Percentiles rank a stretch among this genome's conserved stretches.
These are phyloP conservation scores for Cladophialophora immunda DNA, from an alignment of 2,329 filamentous ascomycete genomes.

Conservation along the genomic window DNA sequence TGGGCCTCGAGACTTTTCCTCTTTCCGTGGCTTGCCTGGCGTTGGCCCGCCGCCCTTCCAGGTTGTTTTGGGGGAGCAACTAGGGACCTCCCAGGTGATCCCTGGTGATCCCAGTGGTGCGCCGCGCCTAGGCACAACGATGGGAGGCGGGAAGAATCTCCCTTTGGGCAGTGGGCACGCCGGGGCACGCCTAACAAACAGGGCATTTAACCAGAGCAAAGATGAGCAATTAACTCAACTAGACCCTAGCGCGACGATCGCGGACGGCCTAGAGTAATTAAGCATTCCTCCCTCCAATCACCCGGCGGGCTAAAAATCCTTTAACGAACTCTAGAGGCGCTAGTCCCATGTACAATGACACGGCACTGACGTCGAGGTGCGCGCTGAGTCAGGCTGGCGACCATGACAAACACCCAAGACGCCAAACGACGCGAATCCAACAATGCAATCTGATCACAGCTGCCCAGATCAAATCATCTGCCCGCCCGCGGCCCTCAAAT, in stretches of 20 bases:
- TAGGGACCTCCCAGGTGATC: background rate
- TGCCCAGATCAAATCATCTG: slow-evolving; percentile 3
- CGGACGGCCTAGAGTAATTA: background rate
- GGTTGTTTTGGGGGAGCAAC: background rate
- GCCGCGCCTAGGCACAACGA: background rate
- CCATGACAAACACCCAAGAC: slow-evolving; percentile 4
- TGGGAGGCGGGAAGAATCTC: background rate
- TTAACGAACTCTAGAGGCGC: background rate
- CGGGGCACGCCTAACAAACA: background rate
- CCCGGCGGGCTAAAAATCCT: background rate
- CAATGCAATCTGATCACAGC: slow-evolving; percentile 1
- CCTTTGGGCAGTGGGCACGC: too few species aligned
- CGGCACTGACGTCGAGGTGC: background rate
- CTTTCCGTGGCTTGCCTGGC: background rate
- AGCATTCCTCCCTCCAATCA: background rate
- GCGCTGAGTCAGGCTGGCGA: background rate
- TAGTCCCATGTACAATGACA: background rate
- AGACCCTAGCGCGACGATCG: background rate
- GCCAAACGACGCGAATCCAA: background rate
- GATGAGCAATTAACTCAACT: background rate
- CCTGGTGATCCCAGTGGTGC: background rate
- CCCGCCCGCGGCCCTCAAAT: background rate
- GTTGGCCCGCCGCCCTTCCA: background rate
- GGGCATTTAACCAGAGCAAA: background rate
- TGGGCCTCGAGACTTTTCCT: background rate